Evolutionary conservation across 2,329 filamentous ascomycete species (phyloP), one percentile per base, ranked within the genome.

Genomic region (Hysterium pulicare): DNA sequence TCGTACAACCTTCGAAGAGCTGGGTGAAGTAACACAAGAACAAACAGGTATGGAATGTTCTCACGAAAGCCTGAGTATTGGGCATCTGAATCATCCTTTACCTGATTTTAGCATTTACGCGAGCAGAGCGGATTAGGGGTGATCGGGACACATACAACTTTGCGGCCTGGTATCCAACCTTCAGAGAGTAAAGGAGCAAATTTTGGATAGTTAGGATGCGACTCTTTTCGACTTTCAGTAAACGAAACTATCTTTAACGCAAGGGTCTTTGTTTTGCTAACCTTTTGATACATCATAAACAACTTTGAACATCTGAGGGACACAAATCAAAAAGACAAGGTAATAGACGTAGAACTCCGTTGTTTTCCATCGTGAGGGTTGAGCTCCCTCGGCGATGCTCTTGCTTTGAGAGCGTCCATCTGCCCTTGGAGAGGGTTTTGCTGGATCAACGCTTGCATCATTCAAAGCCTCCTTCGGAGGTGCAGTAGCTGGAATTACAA

Each of bases 241-340:
- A 58, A 35, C 16, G 16, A 15, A 35, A 7, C n/a, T 17, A 16
- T 5, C 5, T 31, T 37, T 5, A 32, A 32, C 20, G 33, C 32
- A 24, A 31, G 17, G 34, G 28, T 35, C 7, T 19, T 24, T 15
- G 16, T n/a, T n/a, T n/a, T 3, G 49, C 55, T 20, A 76, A 90
- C 90, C 78, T 69, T 83, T 79, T 19, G 93, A 98, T 34, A 95
- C 89, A 69, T 87, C 81, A 53, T 90, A 87, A 8, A 86, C 84
- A n/a, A 84, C 76, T 74, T 89, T 95, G 69, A 95, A 89, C 90
- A 98, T 98, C 57, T 83, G 78, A 7, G 89, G 88, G 20, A 97
- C 75, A 42, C 74, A 75, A 5, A 79, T 61, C 22, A 76, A 48
- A 55, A 96, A 79, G 51, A 87, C 69, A 16, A 85, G 36, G 54